phyloP scores from a whole-genome alignment of 1,284 basidiomycete species.

The Microbotryum lychnidis-dioicae region DNA sequence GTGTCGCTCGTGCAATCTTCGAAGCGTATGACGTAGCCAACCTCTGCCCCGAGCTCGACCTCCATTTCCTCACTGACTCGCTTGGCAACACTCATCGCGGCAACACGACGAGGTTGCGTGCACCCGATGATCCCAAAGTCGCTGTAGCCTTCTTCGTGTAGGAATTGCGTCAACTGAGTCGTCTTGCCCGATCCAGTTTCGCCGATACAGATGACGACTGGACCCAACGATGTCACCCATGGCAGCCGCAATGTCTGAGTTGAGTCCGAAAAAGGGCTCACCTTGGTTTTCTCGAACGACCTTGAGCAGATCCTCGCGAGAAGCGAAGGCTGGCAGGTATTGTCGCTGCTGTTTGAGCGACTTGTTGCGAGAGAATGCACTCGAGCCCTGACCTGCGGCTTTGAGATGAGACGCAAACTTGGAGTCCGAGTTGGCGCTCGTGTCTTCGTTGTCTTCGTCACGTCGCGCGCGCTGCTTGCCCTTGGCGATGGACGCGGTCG shows the following conservation, averaged over 20 bases:
- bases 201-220: conserved; percentile 49
- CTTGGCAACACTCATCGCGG: conserved; percentile 97
- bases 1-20: conserved; percentile 98
- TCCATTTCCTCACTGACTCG: conserved; percentile 98
- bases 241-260: conserved; percentile 92
- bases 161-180: conserved; percentile 94
- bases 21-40: conserved; percentile 97
- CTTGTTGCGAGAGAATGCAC: conserved; percentile 69
- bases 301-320: conserved; percentile 84
- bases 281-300: conserved; percentile 93
- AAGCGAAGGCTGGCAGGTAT: conserved; percentile 95
- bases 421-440: conserved; percentile 74
- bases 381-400: conserved; percentile 53
- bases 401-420: conserved; percentile 86
- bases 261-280: conserved; percentile 43
- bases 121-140: conserved; percentile 81
- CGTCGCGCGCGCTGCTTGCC: conserved; percentile 45
- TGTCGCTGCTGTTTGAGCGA: conserved; percentile 92
- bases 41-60: conserved; percentile 88
- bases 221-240: conserved; percentile 65
- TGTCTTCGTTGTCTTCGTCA: conserved; percentile 55
- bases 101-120: conserved; percentile 96
- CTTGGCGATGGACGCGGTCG: conserved; percentile 51
- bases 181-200: conserved; percentile 68
- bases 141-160: conserved; percentile 95